Base-by-base conservation (phyloP, 148 eudicot genomes). In the Nyssa sinensis region DNA sequence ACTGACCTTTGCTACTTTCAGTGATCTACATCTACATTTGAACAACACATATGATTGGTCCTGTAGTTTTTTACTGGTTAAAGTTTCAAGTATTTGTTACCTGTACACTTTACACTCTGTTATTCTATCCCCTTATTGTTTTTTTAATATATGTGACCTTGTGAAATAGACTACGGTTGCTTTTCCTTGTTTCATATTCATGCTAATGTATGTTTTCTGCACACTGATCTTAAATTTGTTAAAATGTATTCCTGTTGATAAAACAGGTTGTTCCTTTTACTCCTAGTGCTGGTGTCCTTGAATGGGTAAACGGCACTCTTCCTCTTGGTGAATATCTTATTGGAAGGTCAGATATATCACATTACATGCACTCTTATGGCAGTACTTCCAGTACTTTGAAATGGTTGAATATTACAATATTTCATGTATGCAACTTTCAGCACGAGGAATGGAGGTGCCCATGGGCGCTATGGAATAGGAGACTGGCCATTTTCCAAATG, bases 231-330 rank as follows among this genome's bases (percentile, higher is more conserved):
- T 23, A 37, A 35, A 23, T 51, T 75, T 24, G 24, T 17, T 16
- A 25, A n/a, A 57, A 19, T 39, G 5, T 55, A 55, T 60, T 51
- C 3, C 49, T 44, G 23, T 72, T 37, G 32, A 35, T 69, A 62
- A 7, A 74, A 79, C 82, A 95, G 98, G 98, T 95, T 72, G 90
- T 95, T 74, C 98, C 98, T 79, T 95, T 95, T 81, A 95, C 98
- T 77, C 98, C 98, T 9, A 92, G 98, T 89, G 98, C 98, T 84
- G 98, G 97, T 76, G 97, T 95, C 78, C 81, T 92, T 71, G 98
- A 95, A 81, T 95, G 98, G 98, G 98, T 95, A 75, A 90, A 90
- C 78, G 97, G 98, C 57, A 95, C 98, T 81, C 78, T 95, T 59
- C 98, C 98, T 70, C 82, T 95, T 72, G 96, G 96, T 64, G 98